Evolutionary conservation across 805 yeast species (phyloP), one percentile per base, ranked within the genome.

Genomic region (Wickerhamia fluorescens): DNA sequence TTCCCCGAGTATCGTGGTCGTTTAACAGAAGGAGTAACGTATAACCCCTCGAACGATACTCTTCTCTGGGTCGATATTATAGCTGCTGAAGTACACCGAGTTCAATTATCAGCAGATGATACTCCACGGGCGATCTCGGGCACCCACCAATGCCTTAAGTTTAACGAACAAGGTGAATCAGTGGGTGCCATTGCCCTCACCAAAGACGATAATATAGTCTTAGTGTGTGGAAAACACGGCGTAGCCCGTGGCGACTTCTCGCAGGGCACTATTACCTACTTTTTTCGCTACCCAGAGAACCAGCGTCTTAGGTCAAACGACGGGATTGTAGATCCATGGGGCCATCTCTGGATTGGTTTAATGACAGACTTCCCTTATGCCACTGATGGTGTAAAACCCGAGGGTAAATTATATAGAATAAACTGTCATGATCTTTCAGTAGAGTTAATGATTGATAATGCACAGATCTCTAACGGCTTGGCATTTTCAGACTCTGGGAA

Each of bases 171-270:
- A 1, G 49, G 45, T 9, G 68, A 63, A 33, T 59, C 73, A 4
- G 59, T 83, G 28, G 95, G 95, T 9, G 88, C 80, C 10, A 67
- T 87, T 38, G 83, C 76, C 11, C 68, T 85, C 18, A 75, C 92
- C 1, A 45, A 56, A 4, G 36, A 47, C 28, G 70, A 69, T 20
- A 66, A 73, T 40, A 56, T 62, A 2, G 58, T 81, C 11, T 42
- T 78, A 20, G 71, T 74, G 33, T 92, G 87, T 29, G 71, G 73
- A 27, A 71, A 73, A 43, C 56, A 58, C 24, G 95, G 95, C 13
- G 63, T 83, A 27, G 82, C 75, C 8, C 54, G 57, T 23, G 72
- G 73, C 20, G 59, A 68, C 42, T 66, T 81, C 40, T 31, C 23
- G 7, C 37, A 56, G n/a, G 51, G 48, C 2, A 41, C 53, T 12